Evolutionary conservation across 495 filamentous ascomycete species (phyloP).

Genomic region (Diplogelasinospora grovesii): DNA sequence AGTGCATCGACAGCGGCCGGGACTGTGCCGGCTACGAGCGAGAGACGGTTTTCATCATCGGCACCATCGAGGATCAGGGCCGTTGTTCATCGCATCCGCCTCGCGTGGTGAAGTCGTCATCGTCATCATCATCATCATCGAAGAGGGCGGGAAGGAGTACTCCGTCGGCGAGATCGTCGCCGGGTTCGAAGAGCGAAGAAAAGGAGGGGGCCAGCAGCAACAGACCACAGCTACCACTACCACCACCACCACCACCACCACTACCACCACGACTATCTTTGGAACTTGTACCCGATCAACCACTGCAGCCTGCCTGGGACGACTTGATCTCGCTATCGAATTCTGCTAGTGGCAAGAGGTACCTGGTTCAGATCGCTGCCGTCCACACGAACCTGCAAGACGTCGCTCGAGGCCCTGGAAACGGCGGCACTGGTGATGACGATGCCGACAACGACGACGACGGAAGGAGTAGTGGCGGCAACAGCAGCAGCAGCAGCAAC

Average conservation of each 20-base stretch:
- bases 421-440: conserved; percentile 8
- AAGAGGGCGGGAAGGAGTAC: conserved; percentile 16
- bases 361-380: conserved; percentile 31
- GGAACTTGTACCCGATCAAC: conserved; percentile 23
- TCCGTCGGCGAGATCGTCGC: conserved; percentile 10
- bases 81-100: conserved; percentile 42
- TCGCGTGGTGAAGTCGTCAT: conserved; percentile 30
- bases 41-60: conserved; percentile 45
- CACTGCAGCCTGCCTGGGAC: conserved; percentile 37
- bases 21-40: conserved; percentile 57
- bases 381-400: conserved; percentile 23
- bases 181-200: conserved; percentile 5
- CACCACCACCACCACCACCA: conserved; percentile 1
- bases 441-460: conserved; percentile 14
- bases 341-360: conserved; percentile 14
- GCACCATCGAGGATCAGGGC: conserved; percentile 36
- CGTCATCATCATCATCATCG: conserved; percentile 13
- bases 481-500: conserved; percentile 2
- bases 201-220: neutral
- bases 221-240: neutral
- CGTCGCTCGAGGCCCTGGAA: conserved; percentile 8
- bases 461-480: no score
- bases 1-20: conserved; percentile 55
- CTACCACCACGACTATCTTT: no score
- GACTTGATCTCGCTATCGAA: conserved; percentile 28